phyloP scores from a whole-genome alignment of 2,329 filamentous ascomycete species.

The Alternaria brassicicola region DNA sequence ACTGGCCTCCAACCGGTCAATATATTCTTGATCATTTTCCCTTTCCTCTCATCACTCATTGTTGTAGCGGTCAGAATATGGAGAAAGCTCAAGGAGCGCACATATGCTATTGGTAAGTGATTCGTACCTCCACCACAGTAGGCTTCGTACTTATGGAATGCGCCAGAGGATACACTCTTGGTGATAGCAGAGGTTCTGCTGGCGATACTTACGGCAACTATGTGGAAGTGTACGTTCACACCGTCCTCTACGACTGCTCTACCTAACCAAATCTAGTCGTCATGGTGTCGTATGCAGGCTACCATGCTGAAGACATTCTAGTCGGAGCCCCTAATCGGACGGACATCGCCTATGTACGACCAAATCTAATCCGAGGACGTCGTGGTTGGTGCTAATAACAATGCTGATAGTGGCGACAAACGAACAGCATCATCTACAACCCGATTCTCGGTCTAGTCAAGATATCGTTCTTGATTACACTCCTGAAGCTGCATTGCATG shows the following conservation, averaged over 20 bases:
- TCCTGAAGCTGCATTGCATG: conserved; percentile 8
- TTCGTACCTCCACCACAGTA: too few species aligned
- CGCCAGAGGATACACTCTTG: not conserved
- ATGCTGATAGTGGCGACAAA: conserved; percentile 11
- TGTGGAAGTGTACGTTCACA: too few species aligned
- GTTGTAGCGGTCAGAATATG: conserved; percentile 11
- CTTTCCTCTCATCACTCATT: not conserved
- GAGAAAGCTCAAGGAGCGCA: not conserved
- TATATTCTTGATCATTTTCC: conserved; percentile 10
- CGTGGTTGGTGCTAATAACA: not conserved
- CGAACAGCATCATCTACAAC: conserved; percentile 11
- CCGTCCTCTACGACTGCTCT: too few species aligned
- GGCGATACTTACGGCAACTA: not conserved
- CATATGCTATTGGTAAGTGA: conserved; percentile 6
- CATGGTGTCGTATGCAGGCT: conserved; percentile 1
- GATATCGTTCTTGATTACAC: conserved; percentile 17
- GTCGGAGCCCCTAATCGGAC: too few species aligned
- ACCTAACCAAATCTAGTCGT: too few species aligned
- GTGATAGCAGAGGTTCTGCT: not conserved
- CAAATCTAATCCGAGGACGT: too few species aligned
- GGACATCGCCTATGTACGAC: too few species aligned
- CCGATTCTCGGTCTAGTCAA: conserved; percentile 15
- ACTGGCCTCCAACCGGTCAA: conserved; percentile 9
- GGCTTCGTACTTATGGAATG: too few species aligned
- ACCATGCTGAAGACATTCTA: conserved; percentile 6